Base-by-base conservation (phyloP, 2,329 filamentous ascomycete species). In the Fusarium tanahbumbuense region DNA sequence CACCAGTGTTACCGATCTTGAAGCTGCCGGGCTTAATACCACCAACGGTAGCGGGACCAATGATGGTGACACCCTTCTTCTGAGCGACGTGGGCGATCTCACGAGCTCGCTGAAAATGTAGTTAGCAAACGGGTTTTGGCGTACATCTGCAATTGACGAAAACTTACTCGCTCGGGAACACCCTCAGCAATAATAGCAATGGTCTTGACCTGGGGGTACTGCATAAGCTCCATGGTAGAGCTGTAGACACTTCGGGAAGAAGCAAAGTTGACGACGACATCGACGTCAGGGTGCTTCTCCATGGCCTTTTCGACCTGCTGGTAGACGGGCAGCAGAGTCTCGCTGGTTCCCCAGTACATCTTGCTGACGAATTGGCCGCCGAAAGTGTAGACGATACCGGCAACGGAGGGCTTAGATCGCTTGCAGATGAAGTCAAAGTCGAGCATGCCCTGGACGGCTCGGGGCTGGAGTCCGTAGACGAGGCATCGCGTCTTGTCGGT, bases 381-480 rank as follows among this genome's bases (percentile, higher is more conserved):
- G 80, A 99, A 99, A 77, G 96, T 98, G 88, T 99, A 99, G 88
- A 99, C 98, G 85, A 99, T 98, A 81, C 94, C 96, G 74, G 96
- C 96, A 64, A 99, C 96, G 63, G 96, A 99, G 72, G 96, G 96
- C 66, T 93, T 97, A 81, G 91, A 89, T 79, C 96, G 93, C 91
- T 98, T 98, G 94, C 96, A 99, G 86, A 99, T 99, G 89, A 98
- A 99, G 88, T 99, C 96, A 83, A 99, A 99, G 84, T 99, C 96
- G 81, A 99, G 92, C 92, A 94, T 94, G 81, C 92, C 92, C 86
- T 94, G 92, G 74, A 94, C 92, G 76, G 93, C 92, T 83, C 94
- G 91, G 80, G 96, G 95, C 87, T 99, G 96, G 80, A 99, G 93
- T 83, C 96, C 96, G 86, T 99, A 99, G 84, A 99, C 96, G 82